Conservation (phyloP, 768 basidiomycete genomes). For the Rhizopogon rudus region DNA sequence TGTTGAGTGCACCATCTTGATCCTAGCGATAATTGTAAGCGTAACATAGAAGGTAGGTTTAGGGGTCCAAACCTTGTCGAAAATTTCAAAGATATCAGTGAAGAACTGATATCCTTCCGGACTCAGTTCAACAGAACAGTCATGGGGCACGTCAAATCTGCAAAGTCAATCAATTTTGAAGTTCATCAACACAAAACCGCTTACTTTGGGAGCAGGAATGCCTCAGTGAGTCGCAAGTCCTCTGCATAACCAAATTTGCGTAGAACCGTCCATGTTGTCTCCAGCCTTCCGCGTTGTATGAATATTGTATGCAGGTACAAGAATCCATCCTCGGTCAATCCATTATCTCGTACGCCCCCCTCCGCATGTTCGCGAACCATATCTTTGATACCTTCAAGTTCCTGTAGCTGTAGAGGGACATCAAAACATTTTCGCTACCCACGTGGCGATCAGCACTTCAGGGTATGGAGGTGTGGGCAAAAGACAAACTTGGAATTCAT, state of each 20-base stretch:
- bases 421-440: conserved; percentile 90
- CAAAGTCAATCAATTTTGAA: conserved; percentile 9
- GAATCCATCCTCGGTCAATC: conserved; percentile 91
- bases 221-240: conserved; percentile 83
- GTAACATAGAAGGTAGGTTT: neutral
- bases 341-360: conserved; percentile 69
- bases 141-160: conserved; percentile 90
- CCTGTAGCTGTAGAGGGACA: conserved; percentile 85
- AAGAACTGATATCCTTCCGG: conserved; percentile 96
- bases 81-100: conserved; percentile 92
- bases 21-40: conserved; percentile 47
- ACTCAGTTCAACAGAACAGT: conserved; percentile 93
- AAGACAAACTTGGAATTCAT: conserved; percentile 86
- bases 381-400: conserved; percentile 93
- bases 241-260: conserved; percentile 96
- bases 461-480: neutral
- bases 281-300: conserved; percentile 90
- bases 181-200: conserved; percentile 21
- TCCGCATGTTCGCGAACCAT: conserved; percentile 81
- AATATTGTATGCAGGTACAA: conserved; percentile 94
- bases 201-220: conserved; percentile 85
- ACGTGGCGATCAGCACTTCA: conserved; percentile 4
- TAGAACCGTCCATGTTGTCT: conserved; percentile 97
- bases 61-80: conserved; percentile 66
- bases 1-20: conserved; percentile 89